A percentile compares a stretch with the other conserved stretches of the same genome.
These are phyloP conservation scores for Mrakia frigida DNA, from an alignment of 768 basidiomycete species.

Conservation along the genomic window DNA sequence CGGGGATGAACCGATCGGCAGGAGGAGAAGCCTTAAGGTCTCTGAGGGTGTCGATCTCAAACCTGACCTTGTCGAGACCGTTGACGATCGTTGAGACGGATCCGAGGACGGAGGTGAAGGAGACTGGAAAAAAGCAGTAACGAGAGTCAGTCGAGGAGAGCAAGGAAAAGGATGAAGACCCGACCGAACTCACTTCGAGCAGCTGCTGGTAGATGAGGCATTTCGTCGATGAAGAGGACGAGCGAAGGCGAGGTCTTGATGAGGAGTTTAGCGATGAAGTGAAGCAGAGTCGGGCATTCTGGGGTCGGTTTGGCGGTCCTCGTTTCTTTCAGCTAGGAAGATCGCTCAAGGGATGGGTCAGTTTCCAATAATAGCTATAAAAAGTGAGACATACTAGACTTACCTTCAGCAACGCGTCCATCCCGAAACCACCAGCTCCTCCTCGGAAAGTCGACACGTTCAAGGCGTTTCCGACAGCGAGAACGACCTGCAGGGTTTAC, in stretches of 20 bases:
- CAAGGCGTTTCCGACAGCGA: constrained; percentile 72
- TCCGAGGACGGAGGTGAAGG: constrained; percentile 60
- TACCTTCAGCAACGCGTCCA: constrained; percentile 78
- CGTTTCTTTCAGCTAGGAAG: constrained; percentile 68
- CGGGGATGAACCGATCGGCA: constrained; percentile 59
- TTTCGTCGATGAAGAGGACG: constrained; percentile 69
- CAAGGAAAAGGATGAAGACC: background rate
- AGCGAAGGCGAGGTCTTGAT: constrained; percentile 61
- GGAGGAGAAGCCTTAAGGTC: constrained; percentile 42
- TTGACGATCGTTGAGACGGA: constrained; percentile 56
- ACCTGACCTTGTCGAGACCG: constrained; percentile 57
- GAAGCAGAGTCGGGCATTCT: constrained; percentile 81
- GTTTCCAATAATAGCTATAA: no score
- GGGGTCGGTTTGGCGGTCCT: constrained; percentile 63
- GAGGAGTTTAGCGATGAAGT: constrained; percentile 75
- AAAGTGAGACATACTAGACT: background rate
- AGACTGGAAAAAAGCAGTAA: constrained; percentile 51
- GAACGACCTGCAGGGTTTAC: constrained; percentile 53
- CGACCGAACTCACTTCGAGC: constrained; percentile 57
- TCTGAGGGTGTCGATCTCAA: constrained; percentile 52
- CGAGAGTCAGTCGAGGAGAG: constrained; percentile 3
- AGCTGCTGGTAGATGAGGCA: constrained; percentile 75
- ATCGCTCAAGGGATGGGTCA: no score
- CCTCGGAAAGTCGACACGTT: constrained; percentile 81
- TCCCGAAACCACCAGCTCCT: constrained; percentile 73